phyloP scores from a whole-genome alignment of 148 eudicot genomes.

The Rhododendron ovatum region DNA sequence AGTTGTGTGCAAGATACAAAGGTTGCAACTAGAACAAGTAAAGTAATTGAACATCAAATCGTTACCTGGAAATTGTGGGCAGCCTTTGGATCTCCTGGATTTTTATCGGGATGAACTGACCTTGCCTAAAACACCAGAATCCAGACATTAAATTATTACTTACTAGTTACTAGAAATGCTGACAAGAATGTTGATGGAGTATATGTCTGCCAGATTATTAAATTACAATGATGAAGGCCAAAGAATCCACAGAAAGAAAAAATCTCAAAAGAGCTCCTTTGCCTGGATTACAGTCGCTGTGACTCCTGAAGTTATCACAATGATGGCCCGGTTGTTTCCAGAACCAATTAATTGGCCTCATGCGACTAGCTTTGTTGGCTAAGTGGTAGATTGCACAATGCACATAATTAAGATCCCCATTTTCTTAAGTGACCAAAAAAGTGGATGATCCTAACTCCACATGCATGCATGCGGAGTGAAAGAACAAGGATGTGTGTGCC shows the following conservation, averaged over 20 bases:
- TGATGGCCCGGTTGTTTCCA: background rate
- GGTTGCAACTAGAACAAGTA: background rate
- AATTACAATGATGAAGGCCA: background rate
- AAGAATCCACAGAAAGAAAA: conserved; percentile 1
- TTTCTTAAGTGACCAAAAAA: background rate
- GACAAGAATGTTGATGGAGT: background rate
- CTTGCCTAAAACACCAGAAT: conserved; percentile 55
- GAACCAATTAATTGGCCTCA: background rate
- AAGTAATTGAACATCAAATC: background rate
- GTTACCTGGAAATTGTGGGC: conserved; percentile 85
- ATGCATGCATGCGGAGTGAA: background rate
- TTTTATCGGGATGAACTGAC: conserved; percentile 88
- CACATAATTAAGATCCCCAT: background rate
- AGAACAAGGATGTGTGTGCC: background rate
- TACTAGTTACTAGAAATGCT: background rate
- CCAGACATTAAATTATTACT: background rate
- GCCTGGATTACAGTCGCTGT: background rate
- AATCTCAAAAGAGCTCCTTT: conserved; percentile 1
- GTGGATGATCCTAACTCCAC: background rate
- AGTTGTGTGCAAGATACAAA: background rate
- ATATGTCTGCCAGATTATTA: background rate
- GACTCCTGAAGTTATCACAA: background rate
- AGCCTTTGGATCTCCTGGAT: conserved; percentile 83
- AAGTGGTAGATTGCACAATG: background rate
- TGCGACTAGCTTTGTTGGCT: background rate